A percentile compares a stretch with the other conserved stretches of the same genome.
phyloP scores from a whole-genome alignment of 2,329 filamentous ascomycete species.

The Talaromyces sp. region DNA sequence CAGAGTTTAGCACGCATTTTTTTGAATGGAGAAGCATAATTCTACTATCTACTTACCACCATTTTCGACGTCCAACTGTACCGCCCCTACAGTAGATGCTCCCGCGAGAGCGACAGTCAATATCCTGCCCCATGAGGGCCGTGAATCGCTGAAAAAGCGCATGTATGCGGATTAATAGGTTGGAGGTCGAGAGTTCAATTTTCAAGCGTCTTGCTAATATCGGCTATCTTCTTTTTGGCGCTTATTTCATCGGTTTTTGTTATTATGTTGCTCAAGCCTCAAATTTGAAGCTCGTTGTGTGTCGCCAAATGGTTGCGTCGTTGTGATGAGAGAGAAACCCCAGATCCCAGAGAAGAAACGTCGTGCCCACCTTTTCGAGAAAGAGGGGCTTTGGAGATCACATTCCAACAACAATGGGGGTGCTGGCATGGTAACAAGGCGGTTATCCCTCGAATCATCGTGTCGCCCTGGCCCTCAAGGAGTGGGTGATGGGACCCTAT shows the following conservation, averaged over 20 bases:
- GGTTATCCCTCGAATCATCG: constrained; percentile 19
- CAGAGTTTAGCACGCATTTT: no score
- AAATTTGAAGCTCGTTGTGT: no score
- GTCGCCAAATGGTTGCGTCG: not conserved
- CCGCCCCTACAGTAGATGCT: constrained; percentile 16
- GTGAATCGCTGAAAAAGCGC: constrained; percentile 12
- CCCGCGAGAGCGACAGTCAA: constrained; percentile 18
- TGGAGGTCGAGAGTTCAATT: no score
- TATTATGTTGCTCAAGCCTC: no score
- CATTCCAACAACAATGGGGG: constrained; percentile 25
- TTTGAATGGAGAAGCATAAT: no score
- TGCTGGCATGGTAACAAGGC: constrained; percentile 31
- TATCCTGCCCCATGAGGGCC: constrained; percentile 21
- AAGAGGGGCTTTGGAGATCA: constrained; percentile 15
- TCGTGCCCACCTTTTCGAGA: not conserved
- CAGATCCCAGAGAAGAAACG: not conserved
- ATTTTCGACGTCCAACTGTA: constrained; percentile 21
- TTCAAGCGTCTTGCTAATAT: no score
- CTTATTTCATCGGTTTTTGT: no score
- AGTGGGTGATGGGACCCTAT: constrained; percentile 3
- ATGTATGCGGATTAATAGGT: constrained; percentile 7
- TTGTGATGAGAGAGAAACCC: not conserved
- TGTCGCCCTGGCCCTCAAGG: constrained; percentile 7
- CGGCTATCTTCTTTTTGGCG: no score
- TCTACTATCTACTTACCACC: constrained; percentile 8